Percentiles rank a stretch among this genome's conserved stretches.
Evolutionary conservation across 2,329 filamentous ascomycete species (phyloP).

Genomic region (Cladophialophora psammophila): DNA sequence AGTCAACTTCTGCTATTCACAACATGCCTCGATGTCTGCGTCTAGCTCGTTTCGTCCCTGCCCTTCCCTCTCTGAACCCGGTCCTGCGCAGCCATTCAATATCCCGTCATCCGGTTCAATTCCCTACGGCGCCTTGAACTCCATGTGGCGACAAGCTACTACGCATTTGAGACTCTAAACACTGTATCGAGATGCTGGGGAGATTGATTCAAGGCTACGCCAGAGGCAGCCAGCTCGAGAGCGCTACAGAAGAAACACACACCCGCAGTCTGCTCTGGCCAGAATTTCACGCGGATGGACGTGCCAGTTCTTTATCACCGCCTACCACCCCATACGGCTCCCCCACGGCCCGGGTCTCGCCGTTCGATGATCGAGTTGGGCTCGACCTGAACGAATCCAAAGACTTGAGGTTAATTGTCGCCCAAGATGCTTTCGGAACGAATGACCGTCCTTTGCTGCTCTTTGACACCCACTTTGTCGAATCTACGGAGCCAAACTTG

Average conservation of each 20-base stretch:
- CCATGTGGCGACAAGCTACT: not conserved
- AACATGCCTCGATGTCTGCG: conserved; percentile 19
- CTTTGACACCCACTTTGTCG: conserved; percentile 50
- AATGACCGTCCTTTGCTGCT: conserved; percentile 55
- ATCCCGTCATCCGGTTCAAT: conserved; percentile 1
- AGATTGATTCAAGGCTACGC: conserved; percentile 37
- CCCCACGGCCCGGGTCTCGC: conserved; percentile 52
- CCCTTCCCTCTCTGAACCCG: conserved; percentile 4
- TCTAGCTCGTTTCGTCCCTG: conserved; percentile 11
- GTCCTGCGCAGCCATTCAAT: conserved; percentile 9
- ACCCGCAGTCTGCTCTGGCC: conserved; percentile 58
- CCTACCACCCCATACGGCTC: conserved; percentile 47
- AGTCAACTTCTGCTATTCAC: conserved; percentile 11
- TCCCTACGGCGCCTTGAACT: conserved; percentile 5
- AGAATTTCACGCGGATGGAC: conserved; percentile 51
- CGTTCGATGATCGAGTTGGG: conserved; percentile 57
- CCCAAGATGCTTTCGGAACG: conserved; percentile 57
- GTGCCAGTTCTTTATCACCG: conserved; percentile 52
- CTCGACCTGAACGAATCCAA: conserved; percentile 54
- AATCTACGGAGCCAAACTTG: conserved; percentile 15
- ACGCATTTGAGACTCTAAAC: not conserved
- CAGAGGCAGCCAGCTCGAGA: conserved; percentile 45
- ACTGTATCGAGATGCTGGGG: conserved; percentile 32
- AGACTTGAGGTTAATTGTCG: conserved; percentile 56
- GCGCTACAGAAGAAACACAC: conserved; percentile 58